A percentile compares a stretch with the other conserved stretches of the same genome.
Evolutionary conservation across 106 monocot species (phyloP).

Genomic region (Iris macrosiphon): DNA sequence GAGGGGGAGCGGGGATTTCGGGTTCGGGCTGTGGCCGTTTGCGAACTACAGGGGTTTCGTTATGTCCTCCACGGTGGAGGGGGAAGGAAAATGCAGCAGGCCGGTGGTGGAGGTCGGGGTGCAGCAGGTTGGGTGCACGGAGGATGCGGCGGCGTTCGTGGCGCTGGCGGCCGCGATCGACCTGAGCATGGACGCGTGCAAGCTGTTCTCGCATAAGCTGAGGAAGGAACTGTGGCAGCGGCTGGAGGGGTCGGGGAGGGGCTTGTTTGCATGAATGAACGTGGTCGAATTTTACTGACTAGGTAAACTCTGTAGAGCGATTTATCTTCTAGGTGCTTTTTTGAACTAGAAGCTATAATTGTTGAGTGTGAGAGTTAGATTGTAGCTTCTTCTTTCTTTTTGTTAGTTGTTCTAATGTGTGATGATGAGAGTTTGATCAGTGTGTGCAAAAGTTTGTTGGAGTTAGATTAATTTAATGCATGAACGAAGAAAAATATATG

Average conservation of each 20-base stretch:
- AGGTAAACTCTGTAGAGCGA: too few species aligned
- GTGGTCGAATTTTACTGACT: too few species aligned
- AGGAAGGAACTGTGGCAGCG: constrained; percentile 50
- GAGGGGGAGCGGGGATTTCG: constrained; percentile 71
- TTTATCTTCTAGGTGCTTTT: too few species aligned
- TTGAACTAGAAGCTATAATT: too few species aligned
- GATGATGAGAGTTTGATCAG: too few species aligned
- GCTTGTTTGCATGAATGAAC: too few species aligned
- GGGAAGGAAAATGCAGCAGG: constrained; percentile 48
- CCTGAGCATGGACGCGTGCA: constrained; percentile 95
- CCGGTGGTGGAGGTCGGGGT: constrained; percentile 85
- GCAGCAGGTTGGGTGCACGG: constrained; percentile 78
- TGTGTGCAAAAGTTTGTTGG: too few species aligned
- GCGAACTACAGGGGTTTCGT: constrained; percentile 70
- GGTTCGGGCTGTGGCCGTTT: constrained; percentile 52
- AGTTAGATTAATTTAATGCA: too few species aligned
- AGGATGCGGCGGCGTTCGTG: constrained; percentile 94
- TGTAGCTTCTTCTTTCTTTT: too few species aligned
- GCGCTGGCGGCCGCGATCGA: constrained; percentile 89
- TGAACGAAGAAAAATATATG: too few species aligned
- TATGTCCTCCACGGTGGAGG: constrained; percentile 81
- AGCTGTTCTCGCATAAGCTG: constrained; percentile 71
- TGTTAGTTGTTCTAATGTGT: too few species aligned
- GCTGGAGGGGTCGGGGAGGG: background rate
- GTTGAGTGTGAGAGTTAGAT: too few species aligned